phyloP scores from a whole-genome alignment of 83 land plant species.

The Thuja plicata region DNA sequence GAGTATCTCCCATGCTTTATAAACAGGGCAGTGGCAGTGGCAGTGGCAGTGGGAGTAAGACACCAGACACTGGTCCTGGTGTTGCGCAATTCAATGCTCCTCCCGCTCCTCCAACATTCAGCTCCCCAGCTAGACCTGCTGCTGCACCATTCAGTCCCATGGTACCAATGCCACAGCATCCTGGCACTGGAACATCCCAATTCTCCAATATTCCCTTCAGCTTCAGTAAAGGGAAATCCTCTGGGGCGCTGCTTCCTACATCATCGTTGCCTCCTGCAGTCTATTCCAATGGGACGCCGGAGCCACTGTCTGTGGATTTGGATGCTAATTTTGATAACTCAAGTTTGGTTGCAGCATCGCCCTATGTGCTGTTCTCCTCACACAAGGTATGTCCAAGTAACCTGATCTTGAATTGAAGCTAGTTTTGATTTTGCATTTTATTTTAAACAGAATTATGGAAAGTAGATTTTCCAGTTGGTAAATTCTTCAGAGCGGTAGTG shows the following conservation, averaged over 20 bases:
- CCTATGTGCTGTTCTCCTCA: constrained; percentile 85
- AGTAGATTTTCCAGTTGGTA: neutral
- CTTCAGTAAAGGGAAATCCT: constrained; percentile 38
- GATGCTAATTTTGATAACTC: constrained; percentile 34
- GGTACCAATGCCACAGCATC: constrained; percentile 8
- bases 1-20: neutral
- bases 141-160: constrained; percentile 42
- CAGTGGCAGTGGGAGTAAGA: neutral
- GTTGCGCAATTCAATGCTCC: constrained; percentile 65
- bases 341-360: constrained; percentile 41
- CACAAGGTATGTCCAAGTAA: constrained; percentile 58
- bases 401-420: neutral
- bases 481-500: neutral
- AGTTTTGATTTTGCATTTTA: neutral
- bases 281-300: constrained; percentile 46
- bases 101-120: constrained; percentile 85
- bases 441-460: neutral
- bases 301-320: constrained; percentile 33
- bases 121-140: constrained; percentile 69
- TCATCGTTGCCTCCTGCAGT: constrained; percentile 28
- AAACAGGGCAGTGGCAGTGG: constrained; percentile 7
- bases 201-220: constrained; percentile 60
- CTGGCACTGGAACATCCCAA: constrained; percentile 15
- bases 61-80: constrained; percentile 25
- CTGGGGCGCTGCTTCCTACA: constrained; percentile 33